A percentile compares a stretch with the other conserved stretches of the same genome.
phyloP scores from a whole-genome alignment of 352 stramenopile species.

The Phytophthora constricta region DNA sequence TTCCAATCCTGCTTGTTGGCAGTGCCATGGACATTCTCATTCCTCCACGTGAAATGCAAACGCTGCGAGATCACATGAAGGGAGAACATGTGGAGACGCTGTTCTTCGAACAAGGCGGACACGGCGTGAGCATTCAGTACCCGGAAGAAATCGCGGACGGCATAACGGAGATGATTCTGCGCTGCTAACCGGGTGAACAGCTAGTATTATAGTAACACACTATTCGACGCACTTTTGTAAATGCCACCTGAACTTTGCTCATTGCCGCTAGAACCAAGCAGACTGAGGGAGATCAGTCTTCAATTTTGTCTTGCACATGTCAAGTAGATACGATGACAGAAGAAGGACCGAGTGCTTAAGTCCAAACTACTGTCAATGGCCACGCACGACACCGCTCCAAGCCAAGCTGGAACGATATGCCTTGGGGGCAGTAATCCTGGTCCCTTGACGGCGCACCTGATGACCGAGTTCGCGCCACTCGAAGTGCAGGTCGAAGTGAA shows the following conservation, averaged over 20 bases:
- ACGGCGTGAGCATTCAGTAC: slow-evolving; percentile 53
- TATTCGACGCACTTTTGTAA: background rate
- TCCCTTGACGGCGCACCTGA: slow-evolving; percentile 32
- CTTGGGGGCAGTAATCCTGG: slow-evolving; percentile 23
- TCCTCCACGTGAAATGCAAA: slow-evolving; percentile 37
- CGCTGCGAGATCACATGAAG: slow-evolving; percentile 33
- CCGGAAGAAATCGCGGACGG: slow-evolving; percentile 39
- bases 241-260: background rate
- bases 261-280: too few relatives aligned
- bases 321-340: too few relatives aligned
- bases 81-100: slow-evolving; percentile 43
- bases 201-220: too few relatives aligned
- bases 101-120: slow-evolving; percentile 45
- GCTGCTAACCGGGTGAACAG: slow-evolving; percentile 5
- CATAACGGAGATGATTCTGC: slow-evolving; percentile 19
- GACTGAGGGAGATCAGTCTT: too few relatives aligned
- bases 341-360: too few relatives aligned
- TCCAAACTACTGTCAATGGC: too few relatives aligned
- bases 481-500: slow-evolving; percentile 50
- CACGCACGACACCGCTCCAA: too few relatives aligned
- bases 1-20: slow-evolving; percentile 54
- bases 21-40: slow-evolving; percentile 49
- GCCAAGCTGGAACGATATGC: too few relatives aligned
- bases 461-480: slow-evolving; percentile 44
- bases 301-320: too few relatives aligned